phyloP scores from a whole-genome alignment of 139 green algal genomes.

The Micromonas pusilla region DNA sequence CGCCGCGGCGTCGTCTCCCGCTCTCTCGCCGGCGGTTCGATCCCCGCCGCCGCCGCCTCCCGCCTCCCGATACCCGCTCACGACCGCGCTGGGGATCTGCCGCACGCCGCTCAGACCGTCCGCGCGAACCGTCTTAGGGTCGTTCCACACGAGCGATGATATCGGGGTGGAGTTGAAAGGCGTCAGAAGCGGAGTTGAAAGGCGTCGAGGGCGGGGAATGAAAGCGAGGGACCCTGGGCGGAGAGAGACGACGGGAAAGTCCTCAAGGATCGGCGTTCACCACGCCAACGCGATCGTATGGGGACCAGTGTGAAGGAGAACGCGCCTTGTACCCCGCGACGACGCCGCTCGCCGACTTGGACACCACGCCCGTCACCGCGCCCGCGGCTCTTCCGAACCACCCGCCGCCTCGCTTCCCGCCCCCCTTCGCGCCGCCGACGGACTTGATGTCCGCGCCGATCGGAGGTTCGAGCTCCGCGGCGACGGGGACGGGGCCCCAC shows the following conservation, averaged over 20 bases:
- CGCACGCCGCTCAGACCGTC: neutral
- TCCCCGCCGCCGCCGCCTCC: neutral
- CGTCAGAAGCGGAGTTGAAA: too few relatives aligned
- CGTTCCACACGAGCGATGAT: too few relatives aligned
- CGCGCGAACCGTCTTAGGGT: neutral
- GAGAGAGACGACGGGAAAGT: too few relatives aligned
- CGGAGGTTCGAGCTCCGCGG: slow-evolving; percentile 2
- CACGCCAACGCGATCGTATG: too few relatives aligned
- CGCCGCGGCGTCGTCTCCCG: neutral
- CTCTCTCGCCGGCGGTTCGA: neutral
- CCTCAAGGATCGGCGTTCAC: too few relatives aligned
- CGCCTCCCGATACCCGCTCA: neutral
- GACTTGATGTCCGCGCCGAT: neutral
- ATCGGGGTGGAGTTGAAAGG: too few relatives aligned
- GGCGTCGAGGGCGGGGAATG: too few relatives aligned
- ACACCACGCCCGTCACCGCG: neutral
- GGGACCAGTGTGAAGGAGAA: too few relatives aligned
- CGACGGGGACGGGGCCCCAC: slow-evolving; percentile 1
- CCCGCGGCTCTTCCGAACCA: neutral
- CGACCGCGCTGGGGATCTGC: neutral
- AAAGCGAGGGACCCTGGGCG: too few relatives aligned
- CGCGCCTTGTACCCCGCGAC: neutral
- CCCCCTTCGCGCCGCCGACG: neutral
- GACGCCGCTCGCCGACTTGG: neutral
- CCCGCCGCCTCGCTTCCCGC: neutral